Base-by-base conservation (phyloP, 176 grass and related monocot genomes). In the Bothriochloa decipiens region DNA sequence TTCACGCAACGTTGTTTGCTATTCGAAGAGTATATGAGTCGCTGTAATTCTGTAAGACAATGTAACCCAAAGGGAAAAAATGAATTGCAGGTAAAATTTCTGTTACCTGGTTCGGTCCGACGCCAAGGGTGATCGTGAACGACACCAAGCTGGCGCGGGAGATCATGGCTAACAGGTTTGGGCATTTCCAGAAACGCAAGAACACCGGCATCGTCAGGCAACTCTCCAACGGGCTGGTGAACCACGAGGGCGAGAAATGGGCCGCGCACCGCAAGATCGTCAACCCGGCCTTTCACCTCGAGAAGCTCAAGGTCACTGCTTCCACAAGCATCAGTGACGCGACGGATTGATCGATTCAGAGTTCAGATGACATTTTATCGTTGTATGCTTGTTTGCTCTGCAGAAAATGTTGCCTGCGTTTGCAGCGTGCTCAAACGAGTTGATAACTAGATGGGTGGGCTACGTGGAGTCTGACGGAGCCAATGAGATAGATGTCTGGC, bases 261-360 rank as follows among this genome's bases (percentile, higher is more conserved):
- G 83, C 27, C 14, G 71, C 71, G 57, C 92, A 97, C 57, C 67
- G 94, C 22, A 97, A 57, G 77, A 92, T 97, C 26, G 64, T 97
- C 58, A 94, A 85, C 75, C 91, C 79, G 11, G 92, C 92, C 10
- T 97, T 97, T 72, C 94, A 97, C 75, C 10, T 88, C 39, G 90
- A 97, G 8, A 97, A 89, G 37, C 65, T 94, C 4, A 94, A 97
- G 90, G 71, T 83, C 37, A 64, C 10, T 62, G 2, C 32, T 0
- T 11, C 4, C 13, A 18, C 28, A 3, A 35, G 26, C 1, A 1
- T 13, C 57, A 25, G 50, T 20, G 50, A 53, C 16, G 20, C 4
- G 8, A 23, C 57, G 57, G 57, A 18, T 36, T 36, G 29, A 36
- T 55, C 72, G 4, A 36, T 0, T 32, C 29, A 32, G 29, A 32